A percentile compares a stretch with the other conserved stretches of the same genome.
Conservation (phyloP, 176 grass and related monocot species). For the Elaeis guineensis region DNA sequence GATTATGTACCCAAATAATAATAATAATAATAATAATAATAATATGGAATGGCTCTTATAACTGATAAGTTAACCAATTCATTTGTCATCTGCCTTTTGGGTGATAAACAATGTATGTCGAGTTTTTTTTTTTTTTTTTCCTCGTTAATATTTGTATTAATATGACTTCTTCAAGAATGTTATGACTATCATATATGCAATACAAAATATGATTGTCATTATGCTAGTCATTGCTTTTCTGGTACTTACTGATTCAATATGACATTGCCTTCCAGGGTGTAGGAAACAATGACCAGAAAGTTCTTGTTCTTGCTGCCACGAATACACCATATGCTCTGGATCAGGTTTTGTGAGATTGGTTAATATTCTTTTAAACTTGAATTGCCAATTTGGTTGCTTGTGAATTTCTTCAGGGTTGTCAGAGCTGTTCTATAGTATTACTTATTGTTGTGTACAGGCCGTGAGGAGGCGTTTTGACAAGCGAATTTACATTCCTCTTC, state of each 20-base stretch:
- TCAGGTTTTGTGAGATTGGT: conserved; percentile 42
- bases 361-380: conserved; percentile 1
- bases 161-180: too few species aligned
- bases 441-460: conserved; percentile 43
- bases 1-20: too few species aligned
- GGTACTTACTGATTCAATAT: not conserved
- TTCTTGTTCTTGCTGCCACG: conserved; percentile 90
- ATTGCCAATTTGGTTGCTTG: not conserved
- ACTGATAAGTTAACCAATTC: too few species aligned
- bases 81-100: too few species aligned
- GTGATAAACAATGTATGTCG: too few species aligned
- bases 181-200: too few species aligned
- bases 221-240: not conserved
- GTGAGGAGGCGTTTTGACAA: conserved; percentile 92
- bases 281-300: conserved; percentile 97
- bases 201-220: too few species aligned
- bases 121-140: too few species aligned
- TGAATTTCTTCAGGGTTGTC: conserved; percentile 1
- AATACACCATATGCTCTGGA: conserved; percentile 95
- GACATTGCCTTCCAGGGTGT: conserved; percentile 48
- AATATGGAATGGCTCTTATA: too few species aligned
- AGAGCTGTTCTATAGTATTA: not conserved
- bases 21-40: too few species aligned
- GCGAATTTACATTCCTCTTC: conserved; percentile 97
- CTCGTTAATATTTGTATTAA: too few species aligned